phyloP scores from a whole-genome alignment of 1,284 basidiomycete species.

The Austroboletus novae-zelandiae region DNA sequence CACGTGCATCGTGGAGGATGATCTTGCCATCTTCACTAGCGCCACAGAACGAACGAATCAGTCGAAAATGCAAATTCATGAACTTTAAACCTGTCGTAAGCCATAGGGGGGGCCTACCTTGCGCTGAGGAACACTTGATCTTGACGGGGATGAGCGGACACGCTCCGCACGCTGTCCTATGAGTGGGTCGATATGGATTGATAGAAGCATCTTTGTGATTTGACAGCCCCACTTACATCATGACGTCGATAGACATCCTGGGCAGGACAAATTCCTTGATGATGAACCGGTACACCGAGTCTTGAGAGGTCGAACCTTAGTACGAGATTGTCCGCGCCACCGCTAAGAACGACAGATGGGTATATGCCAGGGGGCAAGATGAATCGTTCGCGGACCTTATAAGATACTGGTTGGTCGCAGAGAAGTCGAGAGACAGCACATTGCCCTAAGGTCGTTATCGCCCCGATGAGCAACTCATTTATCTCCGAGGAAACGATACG shows the following conservation, averaged over 20 bases:
- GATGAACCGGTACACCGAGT: constrained; percentile 1
- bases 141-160: constrained; percentile 60
- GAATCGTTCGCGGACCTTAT: constrained; percentile 50
- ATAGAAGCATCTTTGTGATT: constrained; percentile 9
- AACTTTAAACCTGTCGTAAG: constrained; percentile 16
- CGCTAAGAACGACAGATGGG: constrained; percentile 39
- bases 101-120: constrained; percentile 40
- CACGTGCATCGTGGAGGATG: constrained; percentile 54
- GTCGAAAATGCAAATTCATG: constrained; percentile 26
- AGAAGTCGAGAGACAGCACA: constrained; percentile 68
- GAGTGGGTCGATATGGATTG: constrained; percentile 9
- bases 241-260: constrained; percentile 31
- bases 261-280: constrained; percentile 11
- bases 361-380: constrained; percentile 1
- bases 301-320: constrained; percentile 54
- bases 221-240: constrained; percentile 22
- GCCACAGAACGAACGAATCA: constrained; percentile 13
- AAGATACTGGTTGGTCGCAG: constrained; percentile 57
- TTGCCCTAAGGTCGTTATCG: constrained; percentile 47
- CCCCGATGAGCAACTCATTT: constrained; percentile 6
- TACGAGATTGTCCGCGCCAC: constrained; percentile 58
- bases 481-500: constrained; percentile 31
- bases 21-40: constrained; percentile 67
- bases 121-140: constrained; percentile 68
- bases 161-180: constrained; percentile 61